These are phyloP conservation scores for Saccharomyces pastorianus DNA, from an alignment of 1,139 yeast genomes.

Conservation along the genomic window DNA sequence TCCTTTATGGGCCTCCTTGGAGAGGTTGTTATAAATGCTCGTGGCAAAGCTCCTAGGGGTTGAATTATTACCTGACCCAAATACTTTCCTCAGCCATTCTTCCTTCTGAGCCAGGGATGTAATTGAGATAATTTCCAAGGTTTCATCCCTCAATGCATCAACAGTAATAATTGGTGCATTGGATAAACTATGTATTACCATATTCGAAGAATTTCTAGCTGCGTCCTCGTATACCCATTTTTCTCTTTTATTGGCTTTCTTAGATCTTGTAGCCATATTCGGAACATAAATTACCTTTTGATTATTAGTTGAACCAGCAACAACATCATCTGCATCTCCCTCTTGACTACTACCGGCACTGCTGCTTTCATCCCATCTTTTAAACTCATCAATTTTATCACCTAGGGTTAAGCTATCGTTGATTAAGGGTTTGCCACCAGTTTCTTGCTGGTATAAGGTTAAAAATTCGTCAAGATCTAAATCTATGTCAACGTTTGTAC, in stretches of 20 bases:
- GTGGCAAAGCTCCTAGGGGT: slow-evolving; percentile 70
- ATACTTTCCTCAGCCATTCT: slow-evolving; percentile 79
- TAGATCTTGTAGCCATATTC: slow-evolving; percentile 63
- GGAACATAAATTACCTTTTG: slow-evolving; percentile 55
- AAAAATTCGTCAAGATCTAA: slow-evolving; percentile 60
- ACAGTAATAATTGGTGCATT: slow-evolving; percentile 65
- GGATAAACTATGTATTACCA: slow-evolving; percentile 47
- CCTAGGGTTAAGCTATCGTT: slow-evolving; percentile 13
- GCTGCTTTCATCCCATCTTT: slow-evolving; percentile 25
- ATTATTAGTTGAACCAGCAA: slow-evolving; percentile 30
- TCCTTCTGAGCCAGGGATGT: slow-evolving; percentile 73
- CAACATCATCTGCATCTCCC: slow-evolving; percentile 26
- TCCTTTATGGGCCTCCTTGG: slow-evolving; percentile 67
- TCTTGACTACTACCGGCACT: slow-evolving; percentile 28
- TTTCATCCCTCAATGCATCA: slow-evolving; percentile 72
- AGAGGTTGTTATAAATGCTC: slow-evolving; percentile 60
- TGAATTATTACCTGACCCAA: slow-evolving; percentile 56
- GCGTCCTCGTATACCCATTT: slow-evolving; percentile 75
- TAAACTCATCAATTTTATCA: slow-evolving; percentile 18
- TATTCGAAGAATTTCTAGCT: slow-evolving; percentile 53
- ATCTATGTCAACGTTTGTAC: slow-evolving; percentile 57
- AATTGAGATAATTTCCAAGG: slow-evolving; percentile 68
- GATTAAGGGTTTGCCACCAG: slow-evolving; percentile 6
- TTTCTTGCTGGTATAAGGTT: slow-evolving; percentile 40
- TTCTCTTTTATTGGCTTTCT: slow-evolving; percentile 69